Conservation (phyloP, 2,329 filamentous ascomycete genomes). For the Xylaria sp. region DNA sequence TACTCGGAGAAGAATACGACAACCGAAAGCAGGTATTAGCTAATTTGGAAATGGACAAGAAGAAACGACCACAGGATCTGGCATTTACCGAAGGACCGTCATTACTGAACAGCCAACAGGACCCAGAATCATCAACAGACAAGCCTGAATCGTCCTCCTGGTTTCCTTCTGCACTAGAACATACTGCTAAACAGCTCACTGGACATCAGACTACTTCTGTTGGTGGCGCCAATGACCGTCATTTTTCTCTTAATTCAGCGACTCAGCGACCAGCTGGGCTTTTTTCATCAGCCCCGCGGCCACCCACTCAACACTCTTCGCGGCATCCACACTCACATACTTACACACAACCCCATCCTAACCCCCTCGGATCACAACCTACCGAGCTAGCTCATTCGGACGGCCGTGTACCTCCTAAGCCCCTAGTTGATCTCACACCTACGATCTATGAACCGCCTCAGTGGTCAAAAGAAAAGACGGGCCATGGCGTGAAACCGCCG, state of each 20-base stretch:
- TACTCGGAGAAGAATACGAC: slow-evolving; percentile 57
- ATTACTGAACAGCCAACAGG: slow-evolving; percentile 54
- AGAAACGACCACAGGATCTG: slow-evolving; percentile 37
- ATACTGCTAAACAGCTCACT: slow-evolving; percentile 38
- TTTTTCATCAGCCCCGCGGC: slow-evolving; percentile 8
- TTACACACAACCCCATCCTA: slow-evolving; percentile 22
- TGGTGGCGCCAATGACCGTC: slow-evolving; percentile 27
- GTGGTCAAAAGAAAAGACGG: slow-evolving; percentile 38
- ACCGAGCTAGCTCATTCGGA: slow-evolving; percentile 31
- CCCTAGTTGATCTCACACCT: slow-evolving; percentile 39
- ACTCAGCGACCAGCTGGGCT: slow-evolving; percentile 27
- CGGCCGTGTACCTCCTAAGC: slow-evolving; percentile 37
- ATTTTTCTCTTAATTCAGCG: slow-evolving; percentile 29
- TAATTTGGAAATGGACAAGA: slow-evolving; percentile 37
- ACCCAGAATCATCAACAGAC: slow-evolving; percentile 37
- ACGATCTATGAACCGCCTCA: slow-evolving; percentile 39
- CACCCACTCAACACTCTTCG: slow-evolving; percentile 20
- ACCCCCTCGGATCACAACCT: slow-evolving; percentile 32
- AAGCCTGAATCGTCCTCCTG: slow-evolving; percentile 40
- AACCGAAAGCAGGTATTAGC: slow-evolving; percentile 50
- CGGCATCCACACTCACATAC: slow-evolving; percentile 5
- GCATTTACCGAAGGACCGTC: slow-evolving; percentile 64
- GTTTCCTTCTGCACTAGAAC: slow-evolving; percentile 47
- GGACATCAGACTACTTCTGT: slow-evolving; percentile 27
- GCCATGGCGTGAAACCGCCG: slow-evolving; percentile 41